Evolutionary conservation across 2,329 filamentous ascomycete genomes (phyloP), one percentile per base, ranked within the genome.

Genomic region (Gaeumannomyces tritici): DNA sequence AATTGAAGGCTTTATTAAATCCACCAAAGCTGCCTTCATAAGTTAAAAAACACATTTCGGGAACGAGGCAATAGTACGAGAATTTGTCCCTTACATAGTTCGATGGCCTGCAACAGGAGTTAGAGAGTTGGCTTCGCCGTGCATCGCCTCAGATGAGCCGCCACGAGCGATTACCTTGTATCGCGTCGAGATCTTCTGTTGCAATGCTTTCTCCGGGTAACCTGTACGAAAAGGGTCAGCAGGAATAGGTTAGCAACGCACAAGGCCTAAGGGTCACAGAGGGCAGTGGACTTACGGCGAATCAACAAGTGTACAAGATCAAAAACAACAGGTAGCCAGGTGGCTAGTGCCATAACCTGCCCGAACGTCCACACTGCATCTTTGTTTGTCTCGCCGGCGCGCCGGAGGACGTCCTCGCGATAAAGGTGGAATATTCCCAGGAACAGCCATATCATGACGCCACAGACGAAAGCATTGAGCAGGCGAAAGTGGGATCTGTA

Each of bases 341-440:
- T 70, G 5, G 69, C 69, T 24, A 73, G 60, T 0, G 70, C 65
- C 3, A 73, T 62, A 4, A 72, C 69, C 63, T 74, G 71, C 0
- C 71, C 68, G 59, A 73, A 73, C 4, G 67, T 71, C 71, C 72
- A 73, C 27, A 64, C 12, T 5, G 6, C 18, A 31, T 71, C 65
- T 33, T 65, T 61, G 59, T 70, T 67, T 9, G 64, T 55, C 12
- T 60, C 42, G 18, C 66, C 66, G 18, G 70, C 64, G 0, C 42
- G 21, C 2, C 61, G 12, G 26, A 66, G 59, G 6, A 70, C 63
- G 3, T 55, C 56, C 31, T 59, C 51, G 11, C 71, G 64, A 62
- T 72, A 73, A 5, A 57, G 57, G 1, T 68, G 65, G 55, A 72
- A 73, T 5, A 71, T 61, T 21, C 55, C 68, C 15, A 73, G 61